Base-by-base conservation (phyloP, 2,329 filamentous ascomycete genomes). In the Alternaria solani region DNA sequence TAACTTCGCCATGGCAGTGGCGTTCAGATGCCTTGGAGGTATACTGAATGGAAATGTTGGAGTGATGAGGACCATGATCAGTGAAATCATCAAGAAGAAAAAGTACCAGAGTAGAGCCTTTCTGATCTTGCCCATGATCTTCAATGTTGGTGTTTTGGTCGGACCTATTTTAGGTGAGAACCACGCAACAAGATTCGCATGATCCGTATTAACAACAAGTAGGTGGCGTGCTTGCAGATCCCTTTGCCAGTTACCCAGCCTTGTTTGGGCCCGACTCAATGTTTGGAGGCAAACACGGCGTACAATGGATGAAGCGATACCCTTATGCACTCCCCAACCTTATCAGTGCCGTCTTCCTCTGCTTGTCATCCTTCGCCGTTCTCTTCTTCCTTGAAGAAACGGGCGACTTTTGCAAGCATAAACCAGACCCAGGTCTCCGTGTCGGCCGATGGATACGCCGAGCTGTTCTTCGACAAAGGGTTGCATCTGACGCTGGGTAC, bases 1-100 rank as follows among this genome's bases (percentile, higher is more conserved):
- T 28, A 88, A 82, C 4, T 92, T 93, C 70, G 81, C 68, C 0
- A 72, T 79, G 32, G 90, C 90, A 0, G 84, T 89, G 1, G 82
- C 88, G 46, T 93, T 90, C 81, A 82, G 91, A 6, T 84, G 83
- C 11, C 72, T 91, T 36, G 90, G 89, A 1, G 91, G 91, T 0
- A 80, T 86, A 11, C 76, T 91, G 49, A 92, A 92, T 73, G 90
- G 89, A 2, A 93, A 92, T 71, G 85, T 91, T 2, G 89, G 89
- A 0, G 89, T 92, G 3, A 89, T 92, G 88, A 81, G 89, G 61
- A 91, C 89, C 0, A 89, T 92, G 85, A 89, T 92, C 46, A 85
- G 86, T 2, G 90, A 93, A 76, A 89, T 91, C 34, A 87, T 92
- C 38, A 82, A 84, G 51, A 89, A 91, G 78, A 91, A 90, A 77